Base-by-base conservation (phyloP, 2,329 filamentous ascomycete genomes). In the Claviceps sp. region DNA sequence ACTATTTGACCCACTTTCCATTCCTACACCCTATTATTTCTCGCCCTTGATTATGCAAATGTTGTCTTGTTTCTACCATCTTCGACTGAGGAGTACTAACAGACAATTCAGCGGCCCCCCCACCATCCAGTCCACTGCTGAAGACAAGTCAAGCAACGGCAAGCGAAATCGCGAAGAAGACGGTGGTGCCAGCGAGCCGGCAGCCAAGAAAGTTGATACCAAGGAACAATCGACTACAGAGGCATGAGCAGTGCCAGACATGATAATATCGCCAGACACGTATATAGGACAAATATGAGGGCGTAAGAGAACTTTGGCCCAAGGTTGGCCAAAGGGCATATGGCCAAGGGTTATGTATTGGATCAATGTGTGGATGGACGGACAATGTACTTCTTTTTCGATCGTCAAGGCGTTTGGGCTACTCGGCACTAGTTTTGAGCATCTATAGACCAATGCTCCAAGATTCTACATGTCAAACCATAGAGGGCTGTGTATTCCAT, bases 191-290 rank as follows among this genome's bases (percentile, higher is more conserved):
- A 67, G 63, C n/a, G 71, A 72, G 53, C 76, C 72, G 34, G 69
- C 77, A 3, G 72, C 78, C 20, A 84, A 84, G 73, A 84, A 84
- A 70, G 73, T 81, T 42, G 78, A 84, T 56, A 67, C 63, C 62
- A 78, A 79, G 69, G 62, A 69, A 46, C 64, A 65, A 40, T 57
- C 58, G 49, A 52, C 52, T 30, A 52, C 50, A 18, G 48, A 50
- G 45, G 42, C 40, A 22, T 49, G 36, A 51, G 51, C 14, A 37
- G 47, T 30, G 24, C 41, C 22, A 24, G 26, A n/a, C 30, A 40
- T 24, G 16, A 47, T 4, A 9, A 42, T 41, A 16, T 18, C 20
- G 20, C 22, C 16, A 42, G 30, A 41, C 5, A 38, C 44, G 41
- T 30, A 48, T 13, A 46, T 37, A 48, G 24, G 18, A 16, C 37